Evolutionary conservation across 2,329 filamentous ascomycete genomes (phyloP), one percentile per base, ranked within the genome.

Genomic region (Neoarthrinium moseri): DNA sequence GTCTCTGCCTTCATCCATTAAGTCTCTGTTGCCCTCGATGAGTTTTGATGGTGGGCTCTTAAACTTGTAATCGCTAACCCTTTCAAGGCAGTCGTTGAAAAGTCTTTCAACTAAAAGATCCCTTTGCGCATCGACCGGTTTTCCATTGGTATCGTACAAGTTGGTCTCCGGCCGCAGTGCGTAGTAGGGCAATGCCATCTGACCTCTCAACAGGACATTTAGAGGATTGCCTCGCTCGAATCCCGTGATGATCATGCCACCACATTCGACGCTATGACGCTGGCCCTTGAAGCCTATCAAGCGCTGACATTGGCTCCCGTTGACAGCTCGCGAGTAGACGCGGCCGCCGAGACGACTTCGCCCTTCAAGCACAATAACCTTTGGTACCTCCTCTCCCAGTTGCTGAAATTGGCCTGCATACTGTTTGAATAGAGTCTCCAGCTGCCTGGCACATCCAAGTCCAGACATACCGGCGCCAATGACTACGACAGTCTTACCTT

Each of bases 201-300:
- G 95, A 13, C 89, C 91, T 54, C 94, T 85, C 46, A 99, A 84
- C 49, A 99, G 83, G 39, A 91, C 82, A 62, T 96, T 95, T 56
- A 99, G 72, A 5, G 94, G 94, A 57, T 99, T 99, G 15, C 95
- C 95, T 54, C 89, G 83, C 55, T 97, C 91, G 63, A 97, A 99
- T 0, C 94, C 94, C 26, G 95, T 96, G 50, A 99, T 91, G 49
- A 99, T 97, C 77, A 99, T 96, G 45, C 92, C 94, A 22, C 94
- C 94, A 84, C 96, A 95, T 65, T 99, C 94, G 24, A 90, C 94
- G 17, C 91, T 97, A 60, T 86, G 87, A 41, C 82, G 73, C 50
- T 75, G 78, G 7, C 73, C 77, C 69, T 79, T 64, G 77, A 80
- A 67, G 62, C 54, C 73, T 58, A 62, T 74, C 68, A 61, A 82